Conservation (phyloP, 192 early-diverging fungal species). For the Coemansia sp. region DNA sequence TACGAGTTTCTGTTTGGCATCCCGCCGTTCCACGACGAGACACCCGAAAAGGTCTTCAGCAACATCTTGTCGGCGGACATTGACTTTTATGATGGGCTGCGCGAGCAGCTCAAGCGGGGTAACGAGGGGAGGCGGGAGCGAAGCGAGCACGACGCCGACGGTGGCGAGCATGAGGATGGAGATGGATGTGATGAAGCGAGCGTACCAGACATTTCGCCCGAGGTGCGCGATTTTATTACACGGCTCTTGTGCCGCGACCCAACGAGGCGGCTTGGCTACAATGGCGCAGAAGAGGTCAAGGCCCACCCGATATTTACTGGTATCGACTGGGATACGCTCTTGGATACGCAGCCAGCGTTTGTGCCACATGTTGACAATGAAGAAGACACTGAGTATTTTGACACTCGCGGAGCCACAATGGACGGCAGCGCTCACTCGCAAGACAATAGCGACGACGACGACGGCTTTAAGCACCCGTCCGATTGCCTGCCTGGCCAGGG, state of each 20-base stretch:
- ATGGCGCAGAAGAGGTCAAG: conserved; percentile 60
- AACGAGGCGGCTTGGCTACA: conserved; percentile 54
- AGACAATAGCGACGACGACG: background rate
- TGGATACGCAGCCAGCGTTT: conserved; percentile 70
- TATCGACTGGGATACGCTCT: conserved; percentile 62
- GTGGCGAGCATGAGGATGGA: conserved; percentile 5
- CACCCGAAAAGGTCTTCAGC: conserved; percentile 45
- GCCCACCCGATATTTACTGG: conserved; percentile 59
- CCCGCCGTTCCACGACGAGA: conserved; percentile 69
- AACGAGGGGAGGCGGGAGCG: background rate
- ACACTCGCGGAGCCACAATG: conserved; percentile 75
- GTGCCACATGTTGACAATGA: conserved; percentile 69
- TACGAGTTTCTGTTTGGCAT: conserved; percentile 90
- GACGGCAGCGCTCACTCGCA: conserved; percentile 24
- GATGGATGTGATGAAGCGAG: conserved; percentile 4
- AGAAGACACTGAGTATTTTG: conserved; percentile 95
- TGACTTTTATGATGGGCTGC: conserved; percentile 40
- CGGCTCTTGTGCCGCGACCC: conserved; percentile 65
- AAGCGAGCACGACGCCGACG: background rate
- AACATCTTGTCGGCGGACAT: conserved; percentile 35
- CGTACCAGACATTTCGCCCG: conserved; percentile 22
- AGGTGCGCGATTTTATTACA: conserved; percentile 47
- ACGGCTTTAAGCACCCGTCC: background rate
- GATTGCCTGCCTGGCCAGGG: background rate
- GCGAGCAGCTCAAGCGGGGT: conserved; percentile 2